phyloP scores from a whole-genome alignment of 2,329 filamentous ascomycete genomes.

The Claviceps sp. region DNA sequence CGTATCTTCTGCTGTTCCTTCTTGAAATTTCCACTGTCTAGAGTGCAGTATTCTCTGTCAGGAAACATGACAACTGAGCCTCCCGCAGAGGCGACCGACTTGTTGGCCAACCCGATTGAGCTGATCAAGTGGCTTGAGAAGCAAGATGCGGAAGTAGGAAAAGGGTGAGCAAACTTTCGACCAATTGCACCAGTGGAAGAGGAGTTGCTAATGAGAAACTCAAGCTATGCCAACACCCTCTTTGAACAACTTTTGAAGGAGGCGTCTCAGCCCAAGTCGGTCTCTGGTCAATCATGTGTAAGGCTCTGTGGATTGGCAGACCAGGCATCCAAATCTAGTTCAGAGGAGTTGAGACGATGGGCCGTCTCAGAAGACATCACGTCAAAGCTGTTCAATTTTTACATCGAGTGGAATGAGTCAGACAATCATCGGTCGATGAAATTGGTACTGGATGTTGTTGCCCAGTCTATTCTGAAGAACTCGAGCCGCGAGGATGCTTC shows the following conservation, averaged over 20 bases:
- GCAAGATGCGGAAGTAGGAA: constrained; percentile 20
- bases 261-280: constrained; percentile 39
- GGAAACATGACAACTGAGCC: constrained; percentile 9
- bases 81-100: constrained; percentile 16
- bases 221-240: constrained; percentile 23
- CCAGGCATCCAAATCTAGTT: constrained; percentile 38
- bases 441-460: constrained; percentile 45
- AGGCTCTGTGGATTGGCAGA: constrained; percentile 51
- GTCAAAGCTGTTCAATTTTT: constrained; percentile 44
- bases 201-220: constrained; percentile 3
- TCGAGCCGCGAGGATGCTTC: constrained; percentile 25
- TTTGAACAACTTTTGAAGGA: constrained; percentile 34
- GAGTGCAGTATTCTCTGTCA: neutral
- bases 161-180: constrained; percentile 19
- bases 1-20: neutral
- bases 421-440: constrained; percentile 52
- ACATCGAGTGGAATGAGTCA: constrained; percentile 53
- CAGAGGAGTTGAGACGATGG: constrained; percentile 29
- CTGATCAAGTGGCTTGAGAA: constrained; percentile 29
- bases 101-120: constrained; percentile 23
- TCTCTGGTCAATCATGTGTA: constrained; percentile 41
- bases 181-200: neutral
- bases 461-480: constrained; percentile 36
- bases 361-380: constrained; percentile 37
- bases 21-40: neutral